phyloP scores from a whole-genome alignment of 306 rosid genomes.

The Castanea sativa region DNA sequence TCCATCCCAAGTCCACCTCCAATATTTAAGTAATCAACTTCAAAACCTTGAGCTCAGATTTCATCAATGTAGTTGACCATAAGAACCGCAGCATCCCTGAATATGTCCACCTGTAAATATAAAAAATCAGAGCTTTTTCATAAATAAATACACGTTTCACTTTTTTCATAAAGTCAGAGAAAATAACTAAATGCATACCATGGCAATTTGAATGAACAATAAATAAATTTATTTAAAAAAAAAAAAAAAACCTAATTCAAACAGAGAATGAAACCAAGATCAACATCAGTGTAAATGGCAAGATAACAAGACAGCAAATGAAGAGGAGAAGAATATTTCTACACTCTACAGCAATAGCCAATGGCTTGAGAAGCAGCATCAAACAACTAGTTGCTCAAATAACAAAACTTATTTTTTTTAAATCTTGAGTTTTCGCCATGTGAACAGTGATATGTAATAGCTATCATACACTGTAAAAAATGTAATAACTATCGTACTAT shows the following conservation, averaged over 20 bases:
- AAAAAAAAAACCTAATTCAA: neutral
- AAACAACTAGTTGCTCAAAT: neutral
- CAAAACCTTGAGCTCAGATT: slow-evolving; percentile 87
- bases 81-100: slow-evolving; percentile 81
- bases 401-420: neutral
- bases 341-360: neutral
- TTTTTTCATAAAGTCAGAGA: neutral
- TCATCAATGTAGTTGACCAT: slow-evolving; percentile 89
- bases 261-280: neutral
- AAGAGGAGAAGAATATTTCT: neutral
- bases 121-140: neutral
- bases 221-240: neutral
- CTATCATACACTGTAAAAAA: neutral
- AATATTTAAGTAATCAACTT: slow-evolving; percentile 78
- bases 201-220: neutral
- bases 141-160: neutral
- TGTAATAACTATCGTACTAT: neutral
- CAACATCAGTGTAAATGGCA: neutral
- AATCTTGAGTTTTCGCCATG: neutral
- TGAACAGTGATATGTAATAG: neutral
- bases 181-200: neutral
- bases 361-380: neutral
- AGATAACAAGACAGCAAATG: neutral
- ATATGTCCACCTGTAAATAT: slow-evolving; percentile 80
- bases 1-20: slow-evolving; percentile 98